Base-by-base conservation (phyloP, 2,329 filamentous ascomycete genomes). In the Microthyrium microscopicum region DNA sequence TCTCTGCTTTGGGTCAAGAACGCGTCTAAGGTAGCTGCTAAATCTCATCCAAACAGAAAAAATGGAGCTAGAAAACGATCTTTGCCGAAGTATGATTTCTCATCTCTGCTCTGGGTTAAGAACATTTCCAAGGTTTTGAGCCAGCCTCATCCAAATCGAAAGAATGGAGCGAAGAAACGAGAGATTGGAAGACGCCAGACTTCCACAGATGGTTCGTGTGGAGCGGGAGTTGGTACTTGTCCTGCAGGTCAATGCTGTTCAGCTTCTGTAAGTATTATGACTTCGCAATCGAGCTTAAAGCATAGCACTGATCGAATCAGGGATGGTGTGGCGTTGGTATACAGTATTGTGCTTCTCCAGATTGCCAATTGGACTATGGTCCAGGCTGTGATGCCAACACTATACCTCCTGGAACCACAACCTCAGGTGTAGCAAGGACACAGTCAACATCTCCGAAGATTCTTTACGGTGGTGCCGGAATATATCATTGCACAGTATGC, bases 341-440 rank as follows among this genome's bases (percentile, higher is more conserved):
- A 8, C 60, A 66, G 2, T 71, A 73, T 50, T 77, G 73, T 52
- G 60, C 61, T 20, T 64, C 70, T 15, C 73, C 73, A 2, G 64
- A 71, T 34, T 77, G 73, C 45, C 61, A 70, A 46, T 68, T 73
- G 44, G 52, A 64, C 41, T 73, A 68, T 41, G 69, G 69, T n/a
- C 59, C 70, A 15, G 62, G 53, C 4, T 77, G 73, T 41, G 70
- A 75, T 41, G 70, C 64, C 34, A 74, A 75, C 42, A 46, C 54
- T 19, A 58, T 57, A 43, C 61, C 68, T 32, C 39, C 62, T 40
- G 73, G 73, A 2, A 54, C 58, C 6, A 66, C 70, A 38, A 77
- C 72, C 1, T 59, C 60, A 3, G 54, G 51, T 1, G 49, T 74
- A 29, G 47, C 60, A 15, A 62, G 73, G 6, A n/a, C n/a, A n/a